A percentile compares a stretch with the other conserved stretches of the same genome.
Conservation (phyloP, 176 grass and related monocot species). For the Zoysia pacifica region DNA sequence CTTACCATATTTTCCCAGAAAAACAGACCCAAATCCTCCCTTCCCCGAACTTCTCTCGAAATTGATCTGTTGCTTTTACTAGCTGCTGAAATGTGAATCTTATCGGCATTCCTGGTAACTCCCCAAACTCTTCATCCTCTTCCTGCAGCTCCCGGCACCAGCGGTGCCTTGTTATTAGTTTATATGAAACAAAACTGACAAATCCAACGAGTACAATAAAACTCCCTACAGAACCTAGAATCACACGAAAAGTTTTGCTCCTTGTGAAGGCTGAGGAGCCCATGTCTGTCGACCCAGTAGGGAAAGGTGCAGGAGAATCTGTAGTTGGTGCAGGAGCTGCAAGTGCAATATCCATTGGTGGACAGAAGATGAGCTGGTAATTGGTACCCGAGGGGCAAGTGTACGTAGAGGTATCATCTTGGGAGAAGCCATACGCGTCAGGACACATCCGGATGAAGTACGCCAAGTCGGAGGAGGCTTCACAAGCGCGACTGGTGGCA, state of each 20-base stretch:
- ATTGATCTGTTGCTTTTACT: background rate
- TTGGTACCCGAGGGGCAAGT: slow-evolving; percentile 37
- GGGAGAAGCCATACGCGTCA: slow-evolving; percentile 29
- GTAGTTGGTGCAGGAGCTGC: background rate
- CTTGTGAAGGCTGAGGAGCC: background rate
- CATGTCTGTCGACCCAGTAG: background rate
- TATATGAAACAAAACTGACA: background rate
- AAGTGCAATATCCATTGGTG: background rate
- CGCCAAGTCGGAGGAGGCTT: background rate
- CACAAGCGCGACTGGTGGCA: background rate
- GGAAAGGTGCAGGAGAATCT: background rate
- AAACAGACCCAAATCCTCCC: slow-evolving; percentile 45
- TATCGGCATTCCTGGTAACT: background rate
- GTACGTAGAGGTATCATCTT: background rate
- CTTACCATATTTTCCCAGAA: background rate
- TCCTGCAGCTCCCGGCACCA: background rate
- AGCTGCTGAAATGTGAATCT: slow-evolving; percentile 46
- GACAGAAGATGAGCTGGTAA: slow-evolving; percentile 52
- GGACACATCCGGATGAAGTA: slow-evolving; percentile 41
- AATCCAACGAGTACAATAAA: background rate
- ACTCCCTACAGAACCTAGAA: background rate
- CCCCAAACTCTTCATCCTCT: slow-evolving; percentile 5
- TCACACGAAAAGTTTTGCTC: background rate
- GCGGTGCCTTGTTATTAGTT: background rate
- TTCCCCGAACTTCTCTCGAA: slow-evolving; percentile 27